A percentile compares a stretch with the other conserved stretches of the same genome.
phyloP scores from a whole-genome alignment of 2,329 filamentous ascomycete species.

The Apiospora marii region DNA sequence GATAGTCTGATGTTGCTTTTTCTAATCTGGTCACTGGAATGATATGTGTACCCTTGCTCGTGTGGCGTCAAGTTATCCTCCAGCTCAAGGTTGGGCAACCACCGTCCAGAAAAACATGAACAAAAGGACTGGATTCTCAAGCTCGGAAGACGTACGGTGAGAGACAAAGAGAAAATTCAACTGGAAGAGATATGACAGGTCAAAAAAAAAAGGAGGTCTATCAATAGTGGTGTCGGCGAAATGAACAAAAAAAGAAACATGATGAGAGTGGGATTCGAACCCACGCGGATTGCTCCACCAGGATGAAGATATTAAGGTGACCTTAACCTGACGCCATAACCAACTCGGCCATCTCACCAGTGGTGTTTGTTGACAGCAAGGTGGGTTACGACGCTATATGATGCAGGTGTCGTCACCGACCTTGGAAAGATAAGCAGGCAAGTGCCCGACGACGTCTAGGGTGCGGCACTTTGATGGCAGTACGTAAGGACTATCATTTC shows the following conservation, averaged over 20 bases:
- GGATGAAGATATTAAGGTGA: slow-evolving; percentile 23
- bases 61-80: too few relatives aligned
- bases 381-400: background rate
- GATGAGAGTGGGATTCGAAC: slow-evolving; percentile 43
- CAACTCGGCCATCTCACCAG: slow-evolving; percentile 25
- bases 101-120: too few relatives aligned
- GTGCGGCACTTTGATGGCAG: background rate
- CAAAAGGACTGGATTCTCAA: too few relatives aligned
- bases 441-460: background rate
- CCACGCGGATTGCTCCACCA: slow-evolving; percentile 37
- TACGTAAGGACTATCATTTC: background rate
- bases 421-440: background rate
- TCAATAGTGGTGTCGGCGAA: too few relatives aligned
- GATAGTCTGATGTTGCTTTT: too few relatives aligned
- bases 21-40: background rate
- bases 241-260: background rate
- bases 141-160: too few relatives aligned
- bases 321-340: slow-evolving; percentile 26
- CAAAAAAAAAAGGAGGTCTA: too few relatives aligned
- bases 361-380: background rate
- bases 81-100: too few relatives aligned
- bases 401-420: background rate
- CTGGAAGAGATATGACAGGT: too few relatives aligned
- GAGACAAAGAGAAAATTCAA: too few relatives aligned
- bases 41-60: background rate